Evolutionary conservation across 768 basidiomycete genomes (phyloP).

Genomic region (Pleurotus giganteus): DNA sequence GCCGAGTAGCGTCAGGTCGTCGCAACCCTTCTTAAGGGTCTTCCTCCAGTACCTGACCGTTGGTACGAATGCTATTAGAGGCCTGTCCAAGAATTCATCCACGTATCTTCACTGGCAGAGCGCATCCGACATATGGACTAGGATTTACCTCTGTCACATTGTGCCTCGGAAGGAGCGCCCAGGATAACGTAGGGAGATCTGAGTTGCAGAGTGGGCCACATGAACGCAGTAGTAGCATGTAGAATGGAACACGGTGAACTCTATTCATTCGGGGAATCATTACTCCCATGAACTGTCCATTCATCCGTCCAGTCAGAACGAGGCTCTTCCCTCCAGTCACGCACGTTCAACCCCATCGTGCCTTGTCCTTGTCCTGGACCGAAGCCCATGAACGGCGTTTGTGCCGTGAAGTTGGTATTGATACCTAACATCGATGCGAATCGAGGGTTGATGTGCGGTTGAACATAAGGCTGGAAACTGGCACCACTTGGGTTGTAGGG

Average conservation of each 20-base stretch:
- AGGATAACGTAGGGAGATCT: too few relatives aligned
- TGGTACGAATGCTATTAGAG: too few relatives aligned
- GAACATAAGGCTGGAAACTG: constrained; percentile 37
- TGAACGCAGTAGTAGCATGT: neutral
- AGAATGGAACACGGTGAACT: constrained; percentile 5
- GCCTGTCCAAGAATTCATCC: too few relatives aligned
- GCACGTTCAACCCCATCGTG: constrained; percentile 11
- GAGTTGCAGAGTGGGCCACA: neutral
- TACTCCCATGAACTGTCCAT: constrained; percentile 33
- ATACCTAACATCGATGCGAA: constrained; percentile 69
- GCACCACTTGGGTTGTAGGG: constrained; percentile 15
- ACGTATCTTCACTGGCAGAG: too few relatives aligned
- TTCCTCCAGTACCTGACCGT: too few relatives aligned
- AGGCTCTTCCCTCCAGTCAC: constrained; percentile 1
- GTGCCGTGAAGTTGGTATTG: constrained; percentile 29
- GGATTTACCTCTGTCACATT: too few relatives aligned
- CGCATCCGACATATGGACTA: too few relatives aligned
- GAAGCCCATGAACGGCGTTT: constrained; percentile 11
- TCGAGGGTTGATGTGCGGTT: constrained; percentile 82
- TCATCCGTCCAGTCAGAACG: constrained; percentile 31
- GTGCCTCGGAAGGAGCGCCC: too few relatives aligned
- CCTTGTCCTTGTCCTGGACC: neutral
- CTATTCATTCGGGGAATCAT: constrained; percentile 20
- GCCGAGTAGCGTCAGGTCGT: too few relatives aligned
- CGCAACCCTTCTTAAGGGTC: too few relatives aligned